Base-by-base conservation (phyloP, 2,329 filamentous ascomycete genomes). In the Paecilomyces niveus region DNA sequence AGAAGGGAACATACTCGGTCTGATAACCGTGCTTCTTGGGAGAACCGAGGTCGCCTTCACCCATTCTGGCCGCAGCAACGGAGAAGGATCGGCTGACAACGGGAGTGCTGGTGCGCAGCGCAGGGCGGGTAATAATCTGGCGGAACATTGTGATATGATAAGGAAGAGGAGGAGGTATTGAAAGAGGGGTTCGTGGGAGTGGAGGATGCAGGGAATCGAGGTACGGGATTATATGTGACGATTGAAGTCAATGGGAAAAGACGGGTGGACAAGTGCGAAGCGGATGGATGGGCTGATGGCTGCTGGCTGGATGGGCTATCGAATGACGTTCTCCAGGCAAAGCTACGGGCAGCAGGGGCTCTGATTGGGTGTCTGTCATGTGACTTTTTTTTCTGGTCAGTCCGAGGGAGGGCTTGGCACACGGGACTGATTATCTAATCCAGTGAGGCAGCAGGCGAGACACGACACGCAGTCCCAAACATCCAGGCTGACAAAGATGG, bases 41-140 rank as follows among this genome's bases (percentile, higher is more conserved):
- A 63, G 71, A 73, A 54, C 88, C 88, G 63, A 85, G 87, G 72
- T 91, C 89, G 64, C 89, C 89, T 66, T 83, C 87, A 61, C 74
- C 78, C 85, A 90, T 89, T 64, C 74, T 82, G 71, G 83, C 80
- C 65, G 81, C 74, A 59, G 86, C 83, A 64, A 82, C 84, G 62
- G 85, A 81, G 78, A 91, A 88, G 66, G 85, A 81, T 64, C 82
- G 80, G 70, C 71, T 74, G 62, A 77, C 69, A 62, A 78, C 68
- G 62, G 78, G 69, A 68, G 80, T 76, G 70, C 75, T 77, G 66
- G 83, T 77, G 68, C 84, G 81, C 72, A 82, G 79, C 68, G 80
- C 75, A 67, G 80, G 76, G 75, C 84, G 83, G 74, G 78, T 72
- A 70, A 86, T 74, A 65, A 82, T 76, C 72, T 86, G 55, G 31